Evolutionary conservation across 2,329 filamentous ascomycete genomes (phyloP).

Genomic region (Fusarium annulatum): DNA sequence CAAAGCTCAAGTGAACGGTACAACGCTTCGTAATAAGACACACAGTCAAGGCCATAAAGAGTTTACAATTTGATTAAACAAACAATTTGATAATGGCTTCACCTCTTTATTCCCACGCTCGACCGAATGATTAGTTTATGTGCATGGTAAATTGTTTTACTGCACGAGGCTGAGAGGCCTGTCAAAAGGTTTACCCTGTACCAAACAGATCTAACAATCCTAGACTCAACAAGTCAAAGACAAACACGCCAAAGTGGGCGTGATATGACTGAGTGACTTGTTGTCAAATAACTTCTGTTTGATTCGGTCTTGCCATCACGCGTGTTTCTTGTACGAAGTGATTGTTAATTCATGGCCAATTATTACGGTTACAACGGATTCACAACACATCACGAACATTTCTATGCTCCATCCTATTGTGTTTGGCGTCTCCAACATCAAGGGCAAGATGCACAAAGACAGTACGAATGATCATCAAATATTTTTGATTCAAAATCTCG

Average conservation of each 20-base stretch:
- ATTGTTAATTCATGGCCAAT: no score
- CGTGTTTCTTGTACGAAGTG: fast-evolving
- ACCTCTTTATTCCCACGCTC: background rate
- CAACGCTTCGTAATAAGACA: fast-evolving
- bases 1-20: fast-evolving
- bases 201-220: fast-evolving
- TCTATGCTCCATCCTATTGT: fast-evolving
- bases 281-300: background rate
- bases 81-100: fast-evolving
- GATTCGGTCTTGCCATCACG: fast-evolving
- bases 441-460: background rate
- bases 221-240: background rate
- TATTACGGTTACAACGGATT: fast-evolving
- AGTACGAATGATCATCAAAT: conserved; percentile 3
- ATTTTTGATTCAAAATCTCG: conserved; percentile 36
- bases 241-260: background rate
- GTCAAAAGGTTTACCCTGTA: background rate
- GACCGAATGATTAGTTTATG: no score
- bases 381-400: background rate
- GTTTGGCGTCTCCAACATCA: background rate
- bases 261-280: background rate
- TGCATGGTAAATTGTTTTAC: background rate
- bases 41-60: background rate
- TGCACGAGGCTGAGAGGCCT: conserved; percentile 1
- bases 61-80: no score